Base-by-base conservation (phyloP, 1,139 yeast species). In the Taphrina flavorubra region DNA sequence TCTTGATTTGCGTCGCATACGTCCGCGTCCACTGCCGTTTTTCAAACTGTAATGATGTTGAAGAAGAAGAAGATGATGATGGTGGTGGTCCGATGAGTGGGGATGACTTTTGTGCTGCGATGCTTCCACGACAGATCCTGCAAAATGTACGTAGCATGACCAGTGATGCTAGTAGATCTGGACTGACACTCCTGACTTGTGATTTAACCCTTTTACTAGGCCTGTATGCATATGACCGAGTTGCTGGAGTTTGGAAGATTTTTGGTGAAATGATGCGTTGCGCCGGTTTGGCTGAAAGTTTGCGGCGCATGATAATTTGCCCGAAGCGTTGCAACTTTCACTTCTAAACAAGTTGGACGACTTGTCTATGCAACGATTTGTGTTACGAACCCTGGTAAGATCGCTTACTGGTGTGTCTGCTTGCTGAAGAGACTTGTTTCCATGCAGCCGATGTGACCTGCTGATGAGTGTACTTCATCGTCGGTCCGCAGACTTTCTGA, bases 1-100 rank as follows among this genome's bases (percentile, higher is more conserved):
- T 44, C 25, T 65, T 65, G 13, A 62, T 42, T 16, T 25, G 39
- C n/a, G 61, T 55, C 10, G 67, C 61, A 36, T 53, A 63, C 18
- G 36, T 8, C 10, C 57, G 61, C 14, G 58, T 25, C 31, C 31
- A 25, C 31, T 25, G 31, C 4, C 31, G 2, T 25, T 25, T 2
- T 2, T 4, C 31, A 4, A 25, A 25, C 4, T 25, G 31, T 25
- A 4, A 25, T 25, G 31, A 4, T 25, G 4, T 2, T 25, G 31
- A 25, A n/a, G n/a, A 16, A 20, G 39, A 20, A 10, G 46, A 14
- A 16, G 16, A 7, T n/a, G n/a, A 13, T n/a, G 18, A 44, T 44
- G 47, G 47, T n/a, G 18, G n/a, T 44, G 5, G 47, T 7, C 5
- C 10, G n/a, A n/a, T 42, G 16, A 14, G 16, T 42, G 14, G 42